These are phyloP conservation scores for Penicillium bialowiezense DNA, from an alignment of 495 filamentous ascomycete species.

Conservation along the genomic window DNA sequence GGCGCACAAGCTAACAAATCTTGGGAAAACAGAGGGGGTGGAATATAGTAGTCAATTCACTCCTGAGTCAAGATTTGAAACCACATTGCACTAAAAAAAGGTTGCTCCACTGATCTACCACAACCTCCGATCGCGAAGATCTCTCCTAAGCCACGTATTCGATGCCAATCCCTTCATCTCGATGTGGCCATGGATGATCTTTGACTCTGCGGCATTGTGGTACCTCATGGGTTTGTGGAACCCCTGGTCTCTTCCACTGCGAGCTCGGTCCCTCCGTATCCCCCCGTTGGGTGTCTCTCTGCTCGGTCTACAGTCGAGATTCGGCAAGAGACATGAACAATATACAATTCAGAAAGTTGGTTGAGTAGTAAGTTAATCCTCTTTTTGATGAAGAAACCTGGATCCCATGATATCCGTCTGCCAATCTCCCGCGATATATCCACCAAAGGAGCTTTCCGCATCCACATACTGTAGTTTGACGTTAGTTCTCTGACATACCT, in stretches of 20 bases:
- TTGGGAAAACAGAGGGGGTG: neutral
- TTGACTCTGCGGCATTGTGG: constrained; percentile 17
- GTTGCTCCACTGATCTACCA: constrained; percentile 11
- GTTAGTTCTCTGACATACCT: constrained; percentile 1
- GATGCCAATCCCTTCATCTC: neutral
- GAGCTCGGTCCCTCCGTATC: constrained; percentile 12
- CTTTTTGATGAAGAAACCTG: neutral
- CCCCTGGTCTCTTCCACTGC: constrained; percentile 22
- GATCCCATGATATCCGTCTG: neutral
- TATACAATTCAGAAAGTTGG: constrained; percentile 15
- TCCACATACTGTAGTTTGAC: neutral
- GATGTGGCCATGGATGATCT: neutral
- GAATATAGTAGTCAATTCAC: neutral
- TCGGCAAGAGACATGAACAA: constrained; percentile 5
- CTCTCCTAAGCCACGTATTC: neutral
- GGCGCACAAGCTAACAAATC: too few relatives aligned
- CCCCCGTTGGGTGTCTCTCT: constrained; percentile 3
- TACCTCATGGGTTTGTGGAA: constrained; percentile 25
- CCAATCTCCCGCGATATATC: constrained; percentile 13
- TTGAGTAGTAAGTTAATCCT: constrained; percentile 7
- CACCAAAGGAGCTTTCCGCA: neutral
- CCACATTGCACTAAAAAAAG: neutral
- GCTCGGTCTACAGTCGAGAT: constrained; percentile 12
- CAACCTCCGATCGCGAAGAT: constrained; percentile 3
- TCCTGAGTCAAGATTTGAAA: neutral